phyloP scores from a whole-genome alignment of 164 flowering plant genomes.

The Annona squamosa region DNA sequence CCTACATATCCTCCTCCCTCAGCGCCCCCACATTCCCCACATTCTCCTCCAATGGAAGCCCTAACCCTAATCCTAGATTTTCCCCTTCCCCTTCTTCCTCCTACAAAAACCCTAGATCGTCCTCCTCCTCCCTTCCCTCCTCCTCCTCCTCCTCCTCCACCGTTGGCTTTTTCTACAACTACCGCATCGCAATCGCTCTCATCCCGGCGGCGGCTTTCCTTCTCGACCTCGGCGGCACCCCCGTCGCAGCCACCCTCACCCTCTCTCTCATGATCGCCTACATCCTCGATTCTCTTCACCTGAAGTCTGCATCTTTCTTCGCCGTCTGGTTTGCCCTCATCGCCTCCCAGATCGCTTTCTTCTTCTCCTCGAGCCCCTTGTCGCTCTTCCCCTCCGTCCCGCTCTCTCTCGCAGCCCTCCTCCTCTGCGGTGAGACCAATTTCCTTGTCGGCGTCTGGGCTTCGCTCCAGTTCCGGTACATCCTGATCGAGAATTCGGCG shows the following conservation, averaged over 20 bases:
- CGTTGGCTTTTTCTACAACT: constrained; percentile 47
- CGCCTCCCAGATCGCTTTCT: constrained; percentile 70
- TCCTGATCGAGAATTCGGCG: constrained; percentile 79
- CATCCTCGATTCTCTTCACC: constrained; percentile 70
- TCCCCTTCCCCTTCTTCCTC: constrained; percentile 31
- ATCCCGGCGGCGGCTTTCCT: constrained; percentile 77
- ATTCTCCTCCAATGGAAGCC: constrained; percentile 31
- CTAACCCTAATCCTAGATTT: constrained; percentile 12
- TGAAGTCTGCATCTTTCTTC: constrained; percentile 78
- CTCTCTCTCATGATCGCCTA: constrained; percentile 77
- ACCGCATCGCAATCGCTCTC: constrained; percentile 69
- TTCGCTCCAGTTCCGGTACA: constrained; percentile 88
- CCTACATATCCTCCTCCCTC: constrained; percentile 27
- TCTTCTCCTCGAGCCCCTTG: constrained; percentile 27
- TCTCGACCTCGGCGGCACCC: constrained; percentile 88
- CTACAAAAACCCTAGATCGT: constrained; percentile 10
- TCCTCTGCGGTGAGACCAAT: constrained; percentile 58
- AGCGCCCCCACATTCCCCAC: constrained; percentile 47
- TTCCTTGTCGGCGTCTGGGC: constrained; percentile 88
- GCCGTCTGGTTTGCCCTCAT: constrained; percentile 76
- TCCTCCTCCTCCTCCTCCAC: neutral
- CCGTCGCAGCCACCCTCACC: constrained; percentile 64
- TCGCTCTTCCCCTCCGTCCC: constrained; percentile 42
- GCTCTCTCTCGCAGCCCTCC: constrained; percentile 47
- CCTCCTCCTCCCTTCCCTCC: constrained; percentile 48